phyloP scores from a whole-genome alignment of 768 basidiomycete genomes.

The Leccinum incarnatum region DNA sequence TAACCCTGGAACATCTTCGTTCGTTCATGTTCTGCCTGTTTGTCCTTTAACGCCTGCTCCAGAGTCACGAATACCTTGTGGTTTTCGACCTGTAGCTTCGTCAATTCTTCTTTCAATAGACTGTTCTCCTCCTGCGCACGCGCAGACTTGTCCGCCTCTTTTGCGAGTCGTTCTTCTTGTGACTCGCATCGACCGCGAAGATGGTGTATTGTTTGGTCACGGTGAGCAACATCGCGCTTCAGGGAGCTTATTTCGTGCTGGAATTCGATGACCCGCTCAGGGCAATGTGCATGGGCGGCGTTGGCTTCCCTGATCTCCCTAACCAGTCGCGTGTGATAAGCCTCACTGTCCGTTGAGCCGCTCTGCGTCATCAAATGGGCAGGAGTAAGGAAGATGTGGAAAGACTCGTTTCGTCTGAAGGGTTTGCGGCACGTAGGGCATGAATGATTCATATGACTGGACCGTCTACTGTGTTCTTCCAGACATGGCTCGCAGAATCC shows the following conservation, averaged over 20 bases:
- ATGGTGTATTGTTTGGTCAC: slow-evolving; percentile 10
- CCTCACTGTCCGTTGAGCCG: slow-evolving; percentile 2
- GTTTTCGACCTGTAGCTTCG: slow-evolving; percentile 24
- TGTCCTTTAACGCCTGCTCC: slow-evolving; percentile 16
- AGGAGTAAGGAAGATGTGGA: slow-evolving; percentile 27
- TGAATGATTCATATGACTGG: slow-evolving; percentile 2
- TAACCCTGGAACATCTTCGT: slow-evolving; percentile 23
- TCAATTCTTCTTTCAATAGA: slow-evolving; percentile 19
- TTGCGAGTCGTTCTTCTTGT: slow-evolving; percentile 11
- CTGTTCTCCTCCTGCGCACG: slow-evolving; percentile 13
- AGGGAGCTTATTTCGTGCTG: slow-evolving; percentile 15
- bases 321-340: slow-evolving; percentile 6
- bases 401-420: slow-evolving; percentile 25
- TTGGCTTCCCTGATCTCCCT: slow-evolving; percentile 13
- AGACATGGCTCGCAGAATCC: slow-evolving; percentile 33
- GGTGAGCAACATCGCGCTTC: neutral
- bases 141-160: slow-evolving; percentile 3
- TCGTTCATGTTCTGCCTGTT: slow-evolving; percentile 18
- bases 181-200: slow-evolving; percentile 16
- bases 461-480: slow-evolving; percentile 12
- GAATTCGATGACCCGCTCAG: slow-evolving; percentile 6
- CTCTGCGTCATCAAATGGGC: slow-evolving; percentile 11
- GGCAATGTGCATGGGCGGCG: slow-evolving; percentile 15
- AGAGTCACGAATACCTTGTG: slow-evolving; percentile 16
- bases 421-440: slow-evolving; percentile 33